A percentile compares a stretch with the other conserved stretches of the same genome.
These are phyloP conservation scores for Kwoniella sp. DNA, from an alignment of 768 basidiomycete species.

Conservation along the genomic window DNA sequence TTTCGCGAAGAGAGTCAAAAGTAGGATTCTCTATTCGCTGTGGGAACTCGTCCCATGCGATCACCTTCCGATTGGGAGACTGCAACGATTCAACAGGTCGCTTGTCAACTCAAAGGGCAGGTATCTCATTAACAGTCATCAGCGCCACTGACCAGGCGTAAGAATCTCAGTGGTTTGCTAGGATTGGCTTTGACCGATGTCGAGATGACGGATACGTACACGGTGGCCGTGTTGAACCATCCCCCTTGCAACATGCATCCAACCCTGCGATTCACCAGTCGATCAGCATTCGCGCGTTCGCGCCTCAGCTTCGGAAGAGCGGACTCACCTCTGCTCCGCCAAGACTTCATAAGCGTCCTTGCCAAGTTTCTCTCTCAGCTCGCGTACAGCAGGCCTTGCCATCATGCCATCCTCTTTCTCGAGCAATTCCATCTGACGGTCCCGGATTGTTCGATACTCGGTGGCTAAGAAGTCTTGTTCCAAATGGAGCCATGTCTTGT, in stretches of 20 bases:
- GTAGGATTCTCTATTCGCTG: conserved; percentile 28
- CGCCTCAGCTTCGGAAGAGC: too few species aligned
- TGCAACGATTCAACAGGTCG: conserved; percentile 4
- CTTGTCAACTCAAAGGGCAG: conserved; percentile 3
- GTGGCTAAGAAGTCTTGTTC: conserved; percentile 46
- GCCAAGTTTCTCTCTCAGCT: conserved; percentile 41
- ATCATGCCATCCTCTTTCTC: conserved; percentile 50
- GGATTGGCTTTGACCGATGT: conserved; percentile 28
- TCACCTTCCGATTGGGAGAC: conserved; percentile 40
- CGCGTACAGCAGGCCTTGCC: conserved; percentile 28
- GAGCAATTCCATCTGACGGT: conserved; percentile 50
- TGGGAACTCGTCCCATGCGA: conserved; percentile 46
- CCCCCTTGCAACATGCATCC: conserved; percentile 50
- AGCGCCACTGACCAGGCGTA: conserved; percentile 40
- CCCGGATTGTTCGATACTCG: conserved; percentile 44
- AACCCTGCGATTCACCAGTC: conserved; percentile 24
- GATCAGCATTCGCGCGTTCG: not conserved
- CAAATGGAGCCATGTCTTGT: conserved; percentile 45
- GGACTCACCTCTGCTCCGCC: conserved; percentile 39
- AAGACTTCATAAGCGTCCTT: conserved; percentile 45
- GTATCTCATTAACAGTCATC: too few species aligned
- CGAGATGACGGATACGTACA: conserved; percentile 26
- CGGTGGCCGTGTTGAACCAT: conserved; percentile 46
- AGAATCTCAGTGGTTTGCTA: conserved; percentile 40
- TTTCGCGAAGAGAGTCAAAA: conserved; percentile 36